Evolutionary conservation across 1,284 basidiomycete genomes (phyloP).

Genomic region (Leccinum angustisporum): DNA sequence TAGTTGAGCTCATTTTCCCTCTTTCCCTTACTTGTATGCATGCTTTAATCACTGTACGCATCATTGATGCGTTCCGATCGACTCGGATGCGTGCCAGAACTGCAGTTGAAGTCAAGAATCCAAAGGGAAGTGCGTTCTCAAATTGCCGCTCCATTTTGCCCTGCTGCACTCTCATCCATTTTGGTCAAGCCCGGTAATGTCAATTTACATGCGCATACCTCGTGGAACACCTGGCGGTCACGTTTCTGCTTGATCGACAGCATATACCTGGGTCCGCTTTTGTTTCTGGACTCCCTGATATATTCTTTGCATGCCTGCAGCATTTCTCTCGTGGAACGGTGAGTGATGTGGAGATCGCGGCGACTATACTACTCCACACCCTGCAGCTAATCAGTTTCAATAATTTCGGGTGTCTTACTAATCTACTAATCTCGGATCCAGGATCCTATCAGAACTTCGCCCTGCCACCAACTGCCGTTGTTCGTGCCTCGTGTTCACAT

Average conservation of each 20-base stretch:
- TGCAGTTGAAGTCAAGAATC: background rate
- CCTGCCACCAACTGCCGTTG: slow-evolving; percentile 7
- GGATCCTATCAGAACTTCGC: slow-evolving; percentile 4
- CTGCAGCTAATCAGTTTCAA: background rate
- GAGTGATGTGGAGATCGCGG: slow-evolving; percentile 2
- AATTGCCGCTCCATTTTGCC: slow-evolving; percentile 1
- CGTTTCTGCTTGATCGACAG: slow-evolving; percentile 3
- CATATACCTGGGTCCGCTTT: background rate
- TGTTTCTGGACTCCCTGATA: background rate
- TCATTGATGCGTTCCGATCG: background rate
- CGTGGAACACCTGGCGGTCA: slow-evolving; percentile 6
- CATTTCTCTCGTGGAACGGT: background rate
- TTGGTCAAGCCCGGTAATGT: background rate
- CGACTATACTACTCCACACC: background rate
- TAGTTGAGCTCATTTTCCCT: slow-evolving; percentile 5
- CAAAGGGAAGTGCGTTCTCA: background rate
- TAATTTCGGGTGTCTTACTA: background rate
- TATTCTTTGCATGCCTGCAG: background rate
- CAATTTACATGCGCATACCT: slow-evolving; percentile 16
- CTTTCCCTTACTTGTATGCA: background rate
- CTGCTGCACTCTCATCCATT: background rate
- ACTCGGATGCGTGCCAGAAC: background rate
- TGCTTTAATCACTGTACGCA: background rate
- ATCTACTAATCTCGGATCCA: slow-evolving; percentile 22
- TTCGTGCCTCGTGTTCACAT: slow-evolving; percentile 31